These are phyloP conservation scores for Psilocybe cyanescens DNA, from an alignment of 768 basidiomycete species.

Conservation along the genomic window DNA sequence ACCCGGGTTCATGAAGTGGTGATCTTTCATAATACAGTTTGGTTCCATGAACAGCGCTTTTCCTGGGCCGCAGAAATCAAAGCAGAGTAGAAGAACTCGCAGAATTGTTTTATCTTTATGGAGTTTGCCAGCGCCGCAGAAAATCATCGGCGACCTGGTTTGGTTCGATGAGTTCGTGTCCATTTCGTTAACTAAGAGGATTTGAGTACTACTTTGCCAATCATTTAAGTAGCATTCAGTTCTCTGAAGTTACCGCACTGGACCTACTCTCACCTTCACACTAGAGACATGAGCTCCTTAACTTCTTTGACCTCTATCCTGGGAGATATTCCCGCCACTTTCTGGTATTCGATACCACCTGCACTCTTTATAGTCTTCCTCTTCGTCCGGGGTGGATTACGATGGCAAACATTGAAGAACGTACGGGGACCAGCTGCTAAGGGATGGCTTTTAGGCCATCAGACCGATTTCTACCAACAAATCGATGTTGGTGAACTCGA, in stretches of 20 bases:
- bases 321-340: background rate
- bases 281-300: background rate
- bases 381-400: conserved; percentile 4
- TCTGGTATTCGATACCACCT: conserved; percentile 3
- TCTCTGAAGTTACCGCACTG: background rate
- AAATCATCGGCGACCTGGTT: background rate
- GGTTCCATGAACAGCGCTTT: background rate
- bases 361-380: conserved; percentile 1
- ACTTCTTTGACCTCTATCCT: background rate
- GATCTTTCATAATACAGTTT: background rate
- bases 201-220: background rate
- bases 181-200: background rate
- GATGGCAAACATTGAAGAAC: conserved; percentile 15
- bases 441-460: conserved; percentile 12
- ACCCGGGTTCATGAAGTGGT: background rate
- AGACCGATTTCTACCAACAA: conserved; percentile 12
- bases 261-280: background rate
- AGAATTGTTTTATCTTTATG: background rate
- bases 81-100: background rate
- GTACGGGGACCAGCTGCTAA: conserved; percentile 3
- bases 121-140: background rate
- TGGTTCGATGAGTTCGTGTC: background rate
- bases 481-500: conserved; percentile 13
- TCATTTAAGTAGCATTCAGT: background rate
- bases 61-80: background rate